Conservation (phyloP, 2,329 filamentous ascomycete species). For the Aspergillus fumigatiaffinis region DNA sequence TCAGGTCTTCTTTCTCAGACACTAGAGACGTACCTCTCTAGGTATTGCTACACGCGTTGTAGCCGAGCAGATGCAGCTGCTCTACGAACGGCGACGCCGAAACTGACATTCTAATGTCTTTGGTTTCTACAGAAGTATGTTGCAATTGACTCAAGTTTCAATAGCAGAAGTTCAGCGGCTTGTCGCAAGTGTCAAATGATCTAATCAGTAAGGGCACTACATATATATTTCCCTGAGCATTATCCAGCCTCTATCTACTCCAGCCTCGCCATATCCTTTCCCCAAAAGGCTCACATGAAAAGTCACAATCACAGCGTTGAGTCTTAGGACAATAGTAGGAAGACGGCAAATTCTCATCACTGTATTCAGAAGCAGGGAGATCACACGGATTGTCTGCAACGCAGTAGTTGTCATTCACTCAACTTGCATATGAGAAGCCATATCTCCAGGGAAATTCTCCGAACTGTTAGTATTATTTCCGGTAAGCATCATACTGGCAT, state of each 20-base stretch:
- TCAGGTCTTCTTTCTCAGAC: not conserved
- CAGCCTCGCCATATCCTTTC: no score
- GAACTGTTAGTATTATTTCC: not conserved
- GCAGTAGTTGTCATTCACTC: not conserved
- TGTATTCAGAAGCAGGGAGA: not conserved
- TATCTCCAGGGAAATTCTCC: not conserved
- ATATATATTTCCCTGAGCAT: no score
- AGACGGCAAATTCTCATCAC: no score
- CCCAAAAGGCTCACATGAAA: no score
- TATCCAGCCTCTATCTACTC: no score
- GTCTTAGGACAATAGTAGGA: no score
- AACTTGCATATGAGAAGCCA: not conserved
- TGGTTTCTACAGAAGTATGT: not conserved
- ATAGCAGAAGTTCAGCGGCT: not conserved
- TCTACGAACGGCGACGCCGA: not conserved
- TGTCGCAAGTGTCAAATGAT: not conserved
- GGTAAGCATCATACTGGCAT: not conserved
- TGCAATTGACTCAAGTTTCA: not conserved
- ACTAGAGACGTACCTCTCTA: not conserved
- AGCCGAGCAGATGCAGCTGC: no score
- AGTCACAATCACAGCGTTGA: no score
- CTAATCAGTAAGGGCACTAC: not conserved
- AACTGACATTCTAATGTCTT: not conserved
- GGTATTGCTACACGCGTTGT: not conserved
- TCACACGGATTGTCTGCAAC: not conserved